Conservation (phyloP, 2,329 filamentous ascomycete species). For the Fusarium nygamai region DNA sequence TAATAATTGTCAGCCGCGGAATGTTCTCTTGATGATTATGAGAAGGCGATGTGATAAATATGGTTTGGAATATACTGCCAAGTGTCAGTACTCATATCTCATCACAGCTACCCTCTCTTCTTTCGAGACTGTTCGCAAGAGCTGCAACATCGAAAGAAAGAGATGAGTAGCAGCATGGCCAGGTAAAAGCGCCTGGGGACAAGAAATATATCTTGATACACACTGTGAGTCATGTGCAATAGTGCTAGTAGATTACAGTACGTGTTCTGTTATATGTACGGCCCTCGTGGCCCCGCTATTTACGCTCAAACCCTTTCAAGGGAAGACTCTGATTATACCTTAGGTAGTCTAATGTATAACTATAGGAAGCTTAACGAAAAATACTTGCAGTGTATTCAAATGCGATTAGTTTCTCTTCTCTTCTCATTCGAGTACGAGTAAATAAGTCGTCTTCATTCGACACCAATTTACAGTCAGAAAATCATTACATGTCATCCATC, state of each 20-base stretch:
- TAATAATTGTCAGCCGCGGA: background rate
- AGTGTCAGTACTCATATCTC: background rate
- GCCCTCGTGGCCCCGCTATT: background rate
- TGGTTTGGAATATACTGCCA: background rate
- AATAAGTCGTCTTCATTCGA: background rate
- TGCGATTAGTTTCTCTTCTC: no score
- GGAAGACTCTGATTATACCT: background rate
- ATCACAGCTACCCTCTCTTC: background rate
- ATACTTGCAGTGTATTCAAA: background rate
- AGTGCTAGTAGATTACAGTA: background rate
- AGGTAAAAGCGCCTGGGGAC: background rate
- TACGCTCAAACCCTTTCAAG: background rate
- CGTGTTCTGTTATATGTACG: no score
- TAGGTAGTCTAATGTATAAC: no score
- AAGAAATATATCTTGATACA: background rate
- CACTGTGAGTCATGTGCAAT: background rate
- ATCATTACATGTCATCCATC: slow-evolving; percentile 2
- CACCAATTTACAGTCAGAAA: background rate
- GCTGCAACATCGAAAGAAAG: background rate
- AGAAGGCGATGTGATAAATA: no score
- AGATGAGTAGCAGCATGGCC: background rate
- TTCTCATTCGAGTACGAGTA: background rate
- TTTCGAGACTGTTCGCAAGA: background rate
- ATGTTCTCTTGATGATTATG: background rate
- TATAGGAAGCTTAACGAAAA: background rate